Evolutionary conservation across 352 stramenopile species (phyloP).

Genomic region (Pythium biforme): DNA sequence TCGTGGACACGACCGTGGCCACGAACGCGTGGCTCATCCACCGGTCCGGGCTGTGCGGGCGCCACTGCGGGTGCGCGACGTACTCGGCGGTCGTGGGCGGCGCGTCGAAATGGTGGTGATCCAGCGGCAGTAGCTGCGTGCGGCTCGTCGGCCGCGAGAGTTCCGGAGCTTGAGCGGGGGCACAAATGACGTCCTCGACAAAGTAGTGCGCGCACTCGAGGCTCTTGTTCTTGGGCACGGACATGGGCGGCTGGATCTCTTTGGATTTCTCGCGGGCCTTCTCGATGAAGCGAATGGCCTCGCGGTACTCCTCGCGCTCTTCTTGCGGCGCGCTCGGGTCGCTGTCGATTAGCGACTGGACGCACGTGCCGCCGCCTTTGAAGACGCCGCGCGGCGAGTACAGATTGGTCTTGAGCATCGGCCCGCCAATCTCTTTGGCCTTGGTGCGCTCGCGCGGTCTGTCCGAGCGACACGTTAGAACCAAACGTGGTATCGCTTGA

Average conservation of each 20-base stretch:
- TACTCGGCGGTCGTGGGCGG: slow-evolving; percentile 51
- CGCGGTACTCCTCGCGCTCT: slow-evolving; percentile 42
- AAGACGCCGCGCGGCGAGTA: slow-evolving; percentile 54
- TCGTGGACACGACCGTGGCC: slow-evolving; percentile 45
- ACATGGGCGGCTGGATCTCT: slow-evolving; percentile 66
- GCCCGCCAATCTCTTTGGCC: slow-evolving; percentile 32
- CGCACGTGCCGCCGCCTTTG: slow-evolving; percentile 54
- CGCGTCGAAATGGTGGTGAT: slow-evolving; percentile 27
- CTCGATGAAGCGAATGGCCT: slow-evolving; percentile 53
- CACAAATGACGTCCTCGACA: slow-evolving; percentile 44
- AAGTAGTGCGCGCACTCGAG: slow-evolving; percentile 64
- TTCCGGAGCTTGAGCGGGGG: not conserved
- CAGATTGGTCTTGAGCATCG: slow-evolving; percentile 25
- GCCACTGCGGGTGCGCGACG: slow-evolving; percentile 56
- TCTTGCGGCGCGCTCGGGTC: slow-evolving; percentile 9
- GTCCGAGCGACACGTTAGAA: no score
- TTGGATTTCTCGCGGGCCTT: slow-evolving; percentile 61
- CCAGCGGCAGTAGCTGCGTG: not conserved
- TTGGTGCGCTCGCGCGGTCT: slow-evolving; percentile 53
- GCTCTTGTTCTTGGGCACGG: slow-evolving; percentile 51
- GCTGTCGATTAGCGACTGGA: slow-evolving; percentile 28
- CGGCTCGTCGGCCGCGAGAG: slow-evolving; percentile 4
- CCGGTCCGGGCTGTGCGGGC: slow-evolving; percentile 44
- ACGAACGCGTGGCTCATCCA: slow-evolving; percentile 55
- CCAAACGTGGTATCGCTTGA: no score